Evolutionary conservation across 352 stramenopile genomes (phyloP).

Genomic region (Globisporangium okanoganense): DNA sequence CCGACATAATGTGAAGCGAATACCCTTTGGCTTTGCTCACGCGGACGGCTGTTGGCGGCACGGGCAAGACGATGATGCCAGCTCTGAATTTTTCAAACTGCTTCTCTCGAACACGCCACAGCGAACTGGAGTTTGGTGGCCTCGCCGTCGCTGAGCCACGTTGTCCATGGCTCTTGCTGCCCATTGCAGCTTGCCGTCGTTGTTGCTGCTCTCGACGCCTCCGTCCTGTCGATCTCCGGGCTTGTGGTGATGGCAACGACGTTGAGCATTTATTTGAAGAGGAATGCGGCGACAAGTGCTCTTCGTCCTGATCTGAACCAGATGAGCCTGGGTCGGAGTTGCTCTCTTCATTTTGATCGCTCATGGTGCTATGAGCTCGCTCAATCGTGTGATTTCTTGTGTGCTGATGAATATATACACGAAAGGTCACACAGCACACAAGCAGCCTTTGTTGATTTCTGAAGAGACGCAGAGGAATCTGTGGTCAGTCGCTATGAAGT

Average conservation of each 20-base stretch:
- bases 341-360: background rate
- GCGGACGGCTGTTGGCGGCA: constrained; percentile 45
- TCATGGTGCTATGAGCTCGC: background rate
- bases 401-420: background rate
- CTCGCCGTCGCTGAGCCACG: background rate
- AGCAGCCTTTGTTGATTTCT: background rate
- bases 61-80: constrained; percentile 53
- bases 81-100: constrained; percentile 79
- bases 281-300: background rate
- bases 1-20: constrained; percentile 61
- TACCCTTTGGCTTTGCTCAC: constrained; percentile 61
- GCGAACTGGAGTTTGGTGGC: constrained; percentile 14
- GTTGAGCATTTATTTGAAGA: background rate
- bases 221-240: background rate
- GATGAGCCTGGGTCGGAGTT: constrained; percentile 4
- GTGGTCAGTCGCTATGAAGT: background rate
- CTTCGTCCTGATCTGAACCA: background rate
- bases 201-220: constrained; percentile 6
- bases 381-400: background rate
- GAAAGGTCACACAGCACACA: background rate
- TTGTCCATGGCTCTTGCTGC: background rate
- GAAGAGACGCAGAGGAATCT: background rate
- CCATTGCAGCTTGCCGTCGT: constrained; percentile 1
- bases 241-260: background rate
- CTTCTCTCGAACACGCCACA: constrained; percentile 57